Evolutionary conservation across 1,284 basidiomycete genomes (phyloP).

Genomic region (Tilletia caries): DNA sequence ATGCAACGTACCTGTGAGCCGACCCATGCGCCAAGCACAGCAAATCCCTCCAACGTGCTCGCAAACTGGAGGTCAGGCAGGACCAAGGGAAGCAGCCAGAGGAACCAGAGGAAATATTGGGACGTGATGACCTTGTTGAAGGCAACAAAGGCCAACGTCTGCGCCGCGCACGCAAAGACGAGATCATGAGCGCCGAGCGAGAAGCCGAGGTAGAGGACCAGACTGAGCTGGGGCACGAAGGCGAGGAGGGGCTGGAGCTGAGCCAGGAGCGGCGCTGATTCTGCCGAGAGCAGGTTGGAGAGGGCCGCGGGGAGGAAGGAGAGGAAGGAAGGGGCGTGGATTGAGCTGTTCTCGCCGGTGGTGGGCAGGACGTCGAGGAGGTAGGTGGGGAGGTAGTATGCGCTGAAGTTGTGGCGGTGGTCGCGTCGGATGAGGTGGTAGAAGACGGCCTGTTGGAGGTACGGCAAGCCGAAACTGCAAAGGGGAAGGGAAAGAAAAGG

Average conservation of each 20-base stretch:
- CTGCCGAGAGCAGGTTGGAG: neutral
- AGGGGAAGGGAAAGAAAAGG: conserved; percentile 1
- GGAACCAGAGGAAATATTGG: conserved; percentile 97
- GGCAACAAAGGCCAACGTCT: conserved; percentile 83
- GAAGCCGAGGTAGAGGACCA: conserved; percentile 68
- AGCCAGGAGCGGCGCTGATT: neutral
- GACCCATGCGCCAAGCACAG: conserved; percentile 67
- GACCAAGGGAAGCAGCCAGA: conserved; percentile 80
- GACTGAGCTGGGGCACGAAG: conserved; percentile 66
- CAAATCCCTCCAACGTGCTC: conserved; percentile 56
- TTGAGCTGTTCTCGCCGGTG: neutral
- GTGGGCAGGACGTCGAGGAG: conserved; percentile 55
- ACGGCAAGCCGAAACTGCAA: conserved; percentile 88
- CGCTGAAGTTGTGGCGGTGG: conserved; percentile 96
- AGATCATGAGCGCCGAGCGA: conserved; percentile 65
- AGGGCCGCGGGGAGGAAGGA: neutral
- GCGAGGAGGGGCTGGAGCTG: conserved; percentile 28
- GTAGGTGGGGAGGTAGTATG: conserved; percentile 93
- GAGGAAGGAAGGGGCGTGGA: neutral
- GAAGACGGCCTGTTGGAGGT: conserved; percentile 85
- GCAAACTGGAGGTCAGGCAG: conserved; percentile 65
- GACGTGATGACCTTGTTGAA: conserved; percentile 99
- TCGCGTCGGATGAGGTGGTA: conserved; percentile 89
- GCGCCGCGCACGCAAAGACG: conserved; percentile 81
- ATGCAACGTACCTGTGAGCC: conserved; percentile 60